Evolutionary conservation across 768 basidiomycete species (phyloP).

Genomic region (Boletus eberwhitei): DNA sequence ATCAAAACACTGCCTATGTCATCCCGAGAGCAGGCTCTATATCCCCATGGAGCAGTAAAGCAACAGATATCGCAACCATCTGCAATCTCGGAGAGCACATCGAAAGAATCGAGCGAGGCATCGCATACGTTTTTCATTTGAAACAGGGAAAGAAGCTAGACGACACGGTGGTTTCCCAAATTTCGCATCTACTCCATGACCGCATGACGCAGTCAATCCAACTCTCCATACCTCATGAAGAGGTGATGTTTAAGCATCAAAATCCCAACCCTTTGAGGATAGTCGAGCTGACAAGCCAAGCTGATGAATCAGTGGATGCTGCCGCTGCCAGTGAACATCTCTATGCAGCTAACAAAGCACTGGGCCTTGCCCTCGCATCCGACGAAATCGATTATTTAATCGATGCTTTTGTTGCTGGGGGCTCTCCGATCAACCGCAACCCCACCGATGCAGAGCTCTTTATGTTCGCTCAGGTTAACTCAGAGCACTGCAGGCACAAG

Average conservation of each 20-base stretch:
- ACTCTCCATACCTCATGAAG: slow-evolving; percentile 54
- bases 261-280: slow-evolving; percentile 65
- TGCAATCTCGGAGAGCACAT: slow-evolving; percentile 76
- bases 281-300: slow-evolving; percentile 52
- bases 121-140: slow-evolving; percentile 61
- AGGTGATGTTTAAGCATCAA: slow-evolving; percentile 56
- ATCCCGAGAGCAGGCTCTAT: slow-evolving; percentile 86
- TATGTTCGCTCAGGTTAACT: slow-evolving; percentile 99
- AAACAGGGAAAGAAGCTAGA: slow-evolving; percentile 40
- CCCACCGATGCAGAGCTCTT: slow-evolving; percentile 98
- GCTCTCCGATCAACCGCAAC: slow-evolving; percentile 65
- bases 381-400: slow-evolving; percentile 94
- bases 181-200: slow-evolving; percentile 81
- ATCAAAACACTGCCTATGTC: slow-evolving; percentile 59
- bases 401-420: slow-evolving; percentile 77
- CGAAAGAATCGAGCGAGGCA: slow-evolving; percentile 83
- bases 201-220: slow-evolving; percentile 92
- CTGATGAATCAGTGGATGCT: slow-evolving; percentile 23
- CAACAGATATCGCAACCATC: slow-evolving; percentile 88
- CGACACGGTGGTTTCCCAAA: slow-evolving; percentile 44
- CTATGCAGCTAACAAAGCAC: slow-evolving; percentile 68
- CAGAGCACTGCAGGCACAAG: slow-evolving; percentile 99
- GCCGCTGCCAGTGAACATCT: slow-evolving; percentile 60
- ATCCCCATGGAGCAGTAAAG: slow-evolving; percentile 99
- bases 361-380: slow-evolving; percentile 86